Evolutionary conservation across 768 basidiomycete species (phyloP).

Genomic region (Kwoniella bestiolae): DNA sequence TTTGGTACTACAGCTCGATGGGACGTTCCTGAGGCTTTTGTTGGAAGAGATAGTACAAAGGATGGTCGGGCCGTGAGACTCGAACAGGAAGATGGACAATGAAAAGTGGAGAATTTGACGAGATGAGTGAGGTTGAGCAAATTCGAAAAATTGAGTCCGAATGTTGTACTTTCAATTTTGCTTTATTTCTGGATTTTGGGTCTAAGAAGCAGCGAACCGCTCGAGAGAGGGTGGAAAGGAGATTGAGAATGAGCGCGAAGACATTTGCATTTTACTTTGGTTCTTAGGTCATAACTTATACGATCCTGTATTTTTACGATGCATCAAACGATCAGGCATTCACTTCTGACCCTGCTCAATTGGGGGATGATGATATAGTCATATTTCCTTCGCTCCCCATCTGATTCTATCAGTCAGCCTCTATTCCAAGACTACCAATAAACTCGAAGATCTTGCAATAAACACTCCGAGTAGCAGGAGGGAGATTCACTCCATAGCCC

Average conservation of each 20-base stretch:
- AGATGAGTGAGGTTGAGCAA: too few species aligned
- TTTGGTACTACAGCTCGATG: slow-evolving; percentile 4
- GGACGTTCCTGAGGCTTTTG: slow-evolving; percentile 11
- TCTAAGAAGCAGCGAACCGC: not conserved
- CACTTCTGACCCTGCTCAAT: too few species aligned
- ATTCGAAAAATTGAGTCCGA: too few species aligned
- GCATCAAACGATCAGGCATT: not conserved
- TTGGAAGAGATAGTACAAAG: slow-evolving; percentile 21
- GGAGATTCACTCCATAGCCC: too few species aligned
- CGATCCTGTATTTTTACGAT: not conserved
- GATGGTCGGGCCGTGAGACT: slow-evolving; percentile 1
- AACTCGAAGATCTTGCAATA: too few species aligned
- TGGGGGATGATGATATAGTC: too few species aligned
- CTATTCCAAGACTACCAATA: too few species aligned
- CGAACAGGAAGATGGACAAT: not conserved
- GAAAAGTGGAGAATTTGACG: too few species aligned
- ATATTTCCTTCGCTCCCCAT: too few species aligned
- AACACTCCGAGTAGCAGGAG: too few species aligned
- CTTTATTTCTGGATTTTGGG: too few species aligned
- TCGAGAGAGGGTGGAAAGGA: not conserved
- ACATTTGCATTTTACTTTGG: not conserved
- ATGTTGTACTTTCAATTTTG: not conserved
- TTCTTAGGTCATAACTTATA: not conserved
- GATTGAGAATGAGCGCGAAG: not conserved
- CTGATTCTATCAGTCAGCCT: too few species aligned